These are phyloP conservation scores for Chaetomium sp. DNA, from an alignment of 2,329 filamentous ascomycete species.

Conservation along the genomic window DNA sequence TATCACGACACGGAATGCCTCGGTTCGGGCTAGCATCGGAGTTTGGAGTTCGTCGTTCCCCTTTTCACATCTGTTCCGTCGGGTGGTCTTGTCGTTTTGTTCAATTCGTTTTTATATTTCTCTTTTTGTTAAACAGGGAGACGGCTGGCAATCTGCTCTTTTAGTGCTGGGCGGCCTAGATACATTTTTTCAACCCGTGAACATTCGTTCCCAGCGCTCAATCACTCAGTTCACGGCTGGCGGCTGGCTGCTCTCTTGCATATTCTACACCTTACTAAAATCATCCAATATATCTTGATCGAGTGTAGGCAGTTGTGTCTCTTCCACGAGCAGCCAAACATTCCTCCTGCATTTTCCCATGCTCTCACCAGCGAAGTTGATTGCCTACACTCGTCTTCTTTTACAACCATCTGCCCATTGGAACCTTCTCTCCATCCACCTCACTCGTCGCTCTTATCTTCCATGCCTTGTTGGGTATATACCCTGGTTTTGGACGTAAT, in stretches of 20 bases:
- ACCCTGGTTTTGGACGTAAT: too few species aligned
- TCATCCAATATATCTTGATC: not conserved
- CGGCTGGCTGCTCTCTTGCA: not conserved
- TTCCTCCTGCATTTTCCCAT: not conserved
- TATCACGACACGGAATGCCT: constrained; percentile 31
- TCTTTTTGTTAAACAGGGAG: constrained; percentile 5
- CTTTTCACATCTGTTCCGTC: constrained; percentile 9
- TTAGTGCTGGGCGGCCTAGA: constrained; percentile 11
- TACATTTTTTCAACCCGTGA: constrained; percentile 4
- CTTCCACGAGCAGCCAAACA: not conserved
- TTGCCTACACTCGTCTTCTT: not conserved
- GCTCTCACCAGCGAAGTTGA: not conserved
- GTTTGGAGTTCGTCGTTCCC: constrained; percentile 31
- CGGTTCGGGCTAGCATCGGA: constrained; percentile 33
- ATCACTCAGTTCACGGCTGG: not conserved
- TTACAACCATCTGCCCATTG: not conserved
- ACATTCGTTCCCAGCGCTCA: constrained; percentile 1
- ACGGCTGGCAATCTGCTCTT: constrained; percentile 19
- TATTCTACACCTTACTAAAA: not conserved
- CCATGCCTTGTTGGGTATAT: not conserved
- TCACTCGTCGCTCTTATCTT: too few species aligned
- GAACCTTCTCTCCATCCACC: not conserved
- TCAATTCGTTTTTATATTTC: constrained; percentile 19
- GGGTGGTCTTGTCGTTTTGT: constrained; percentile 20
- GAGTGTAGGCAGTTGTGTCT: not conserved